Base-by-base conservation (phyloP, 2,329 filamentous ascomycete genomes). In the Alternaria novae-zelandiae region DNA sequence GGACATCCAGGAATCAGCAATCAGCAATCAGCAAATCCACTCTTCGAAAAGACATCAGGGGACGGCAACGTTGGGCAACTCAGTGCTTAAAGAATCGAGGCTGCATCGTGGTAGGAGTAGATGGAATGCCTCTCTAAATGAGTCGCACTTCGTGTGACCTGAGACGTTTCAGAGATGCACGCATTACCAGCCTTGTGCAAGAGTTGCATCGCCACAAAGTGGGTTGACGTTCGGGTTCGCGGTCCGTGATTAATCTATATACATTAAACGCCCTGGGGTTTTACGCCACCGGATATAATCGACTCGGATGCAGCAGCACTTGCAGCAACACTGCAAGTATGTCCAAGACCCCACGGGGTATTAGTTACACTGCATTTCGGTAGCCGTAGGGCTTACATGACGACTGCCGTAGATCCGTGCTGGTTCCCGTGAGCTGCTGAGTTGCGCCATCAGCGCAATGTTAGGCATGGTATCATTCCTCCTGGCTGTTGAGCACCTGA, bases 231-330 rank as follows among this genome's bases (percentile, higher is more conserved):
- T 67, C 65, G 65, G 62, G 56, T 60, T 20, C 5, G 36, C 63
- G 65, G 65, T 54, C 65, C 65, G 65, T 57, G 25, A 47, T 51
- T 60, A 67, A 67, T 67, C 49, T 66, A 61, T 63, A 50, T 41
- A 50, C 32, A 65, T 67, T 65, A 63, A 44, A 53, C 59, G 55
- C 44, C n/a, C 21, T 44, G 55, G 45, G n/a, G 21, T 17, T 32
- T 45, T 20, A 59, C 58, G 55, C 61, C 51, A 66, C 47, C 41
- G 47, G 61, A 25, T 41, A 43, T 58, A 47, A 30, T 46, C 25
- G 41, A 32, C 51, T 51, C 28, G 50, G 50, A 66, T 23, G 36
- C 36, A 30, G 28, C 54, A 26, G 13, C 23, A n/a, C 36, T 59
- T 23, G 46, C 58, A 49, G 23, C 20, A 28, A 41, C 28, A 21